These are phyloP conservation scores for Cokeromyces recurvatus DNA, from an alignment of 371 early-diverging fungal genomes.

Conservation along the genomic window DNA sequence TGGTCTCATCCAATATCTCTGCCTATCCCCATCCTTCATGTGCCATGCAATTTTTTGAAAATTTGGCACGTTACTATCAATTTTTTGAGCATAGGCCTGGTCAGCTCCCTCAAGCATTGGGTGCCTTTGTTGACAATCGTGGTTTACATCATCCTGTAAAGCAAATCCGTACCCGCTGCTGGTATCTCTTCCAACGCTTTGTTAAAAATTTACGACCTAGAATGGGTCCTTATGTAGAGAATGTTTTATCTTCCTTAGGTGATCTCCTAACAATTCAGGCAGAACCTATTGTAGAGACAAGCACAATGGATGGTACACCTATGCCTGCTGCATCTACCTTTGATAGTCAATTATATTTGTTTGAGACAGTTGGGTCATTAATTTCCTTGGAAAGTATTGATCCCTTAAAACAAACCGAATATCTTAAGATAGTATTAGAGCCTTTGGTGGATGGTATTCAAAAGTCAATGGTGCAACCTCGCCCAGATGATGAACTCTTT, in stretches of 20 bases:
- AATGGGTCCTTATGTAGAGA: slow-evolving; percentile 62
- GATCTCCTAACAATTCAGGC: slow-evolving; percentile 73
- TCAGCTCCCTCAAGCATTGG: slow-evolving; percentile 65
- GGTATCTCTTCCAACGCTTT: slow-evolving; percentile 89
- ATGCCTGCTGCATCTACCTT: slow-evolving; percentile 56
- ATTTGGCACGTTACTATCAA: slow-evolving; percentile 65
- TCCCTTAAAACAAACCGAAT: slow-evolving; percentile 68
- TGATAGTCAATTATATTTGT: slow-evolving; percentile 85
- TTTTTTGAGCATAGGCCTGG: slow-evolving; percentile 73
- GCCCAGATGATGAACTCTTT: slow-evolving; percentile 63
- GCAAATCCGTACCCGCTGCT: slow-evolving; percentile 74
- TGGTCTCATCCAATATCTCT: slow-evolving; percentile 64
- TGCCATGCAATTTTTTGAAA: slow-evolving; percentile 75
- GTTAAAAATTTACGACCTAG: slow-evolving; percentile 67
- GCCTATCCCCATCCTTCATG: slow-evolving; percentile 80
- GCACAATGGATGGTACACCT: slow-evolving; percentile 44
- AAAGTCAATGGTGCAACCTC: slow-evolving; percentile 39
- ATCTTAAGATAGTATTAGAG: slow-evolving; percentile 68
- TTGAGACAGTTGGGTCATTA: slow-evolving; percentile 88
- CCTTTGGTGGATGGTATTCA: slow-evolving; percentile 79
- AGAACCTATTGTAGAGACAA: slow-evolving; percentile 48
- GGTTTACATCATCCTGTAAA: slow-evolving; percentile 76
- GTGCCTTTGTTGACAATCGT: slow-evolving; percentile 71
- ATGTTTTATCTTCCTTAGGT: slow-evolving; percentile 61
- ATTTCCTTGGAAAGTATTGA: slow-evolving; percentile 74